Evolutionary conservation across 1,284 basidiomycete species (phyloP).

Genomic region (Ceratobasidium sp.): DNA sequence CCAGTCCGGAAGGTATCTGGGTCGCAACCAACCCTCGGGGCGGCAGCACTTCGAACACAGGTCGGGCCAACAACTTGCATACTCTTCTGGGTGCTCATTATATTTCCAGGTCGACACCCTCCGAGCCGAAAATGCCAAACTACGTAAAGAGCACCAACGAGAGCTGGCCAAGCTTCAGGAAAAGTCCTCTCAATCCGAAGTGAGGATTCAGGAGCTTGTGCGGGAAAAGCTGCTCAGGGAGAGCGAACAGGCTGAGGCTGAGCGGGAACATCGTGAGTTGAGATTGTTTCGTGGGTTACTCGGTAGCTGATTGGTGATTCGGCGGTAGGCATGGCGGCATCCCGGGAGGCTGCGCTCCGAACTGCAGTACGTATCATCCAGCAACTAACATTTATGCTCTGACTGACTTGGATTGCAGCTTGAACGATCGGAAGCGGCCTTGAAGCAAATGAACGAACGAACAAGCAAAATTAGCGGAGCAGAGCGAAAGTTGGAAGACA

Average conservation of each 20-base stretch:
- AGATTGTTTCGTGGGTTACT: background rate
- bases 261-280: constrained; percentile 35
- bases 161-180: constrained; percentile 16
- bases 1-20: constrained; percentile 33
- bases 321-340: constrained; percentile 26
- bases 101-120: constrained; percentile 35
- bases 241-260: constrained; percentile 29
- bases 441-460: constrained; percentile 39
- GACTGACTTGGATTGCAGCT: constrained; percentile 39
- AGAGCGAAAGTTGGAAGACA: constrained; percentile 68
- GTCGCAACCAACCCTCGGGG: constrained; percentile 28
- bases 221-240: constrained; percentile 35
- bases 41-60: constrained; percentile 28
- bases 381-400: background rate
- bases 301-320: background rate
- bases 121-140: constrained; percentile 37
- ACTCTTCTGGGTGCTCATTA: background rate
- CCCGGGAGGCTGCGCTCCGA: constrained; percentile 32
- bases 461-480: constrained; percentile 48
- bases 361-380: constrained; percentile 25
- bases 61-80: background rate
- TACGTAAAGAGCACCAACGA: constrained; percentile 32
- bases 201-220: constrained; percentile 36
- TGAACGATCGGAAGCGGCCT: constrained; percentile 40
- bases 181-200: constrained; percentile 28